A percentile compares a stretch with the other conserved stretches of the same genome.
phyloP scores from a whole-genome alignment of 2,329 filamentous ascomycete species.

The Penicillium sp. region DNA sequence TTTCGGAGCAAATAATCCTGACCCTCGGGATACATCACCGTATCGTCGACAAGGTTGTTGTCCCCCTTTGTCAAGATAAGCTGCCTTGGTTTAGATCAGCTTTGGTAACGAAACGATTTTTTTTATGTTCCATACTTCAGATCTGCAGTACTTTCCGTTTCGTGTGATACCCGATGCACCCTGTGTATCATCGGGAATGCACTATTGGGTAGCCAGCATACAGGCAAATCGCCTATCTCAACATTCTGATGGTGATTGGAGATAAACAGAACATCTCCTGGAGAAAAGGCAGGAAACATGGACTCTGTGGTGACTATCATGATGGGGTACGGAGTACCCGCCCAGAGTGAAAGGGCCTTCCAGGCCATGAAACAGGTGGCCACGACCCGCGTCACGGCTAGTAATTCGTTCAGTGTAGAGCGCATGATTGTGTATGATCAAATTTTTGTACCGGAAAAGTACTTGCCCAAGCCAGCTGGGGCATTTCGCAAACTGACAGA shows the following conservation, averaged over 20 bases:
- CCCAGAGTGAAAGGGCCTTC: conserved; percentile 6
- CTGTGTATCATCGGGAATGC: conserved; percentile 7
- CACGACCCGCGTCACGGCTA: not conserved
- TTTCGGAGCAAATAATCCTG: not conserved
- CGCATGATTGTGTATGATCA: no score
- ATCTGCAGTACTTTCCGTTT: not conserved
- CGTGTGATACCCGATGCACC: not conserved
- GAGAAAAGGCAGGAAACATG: conserved; percentile 13
- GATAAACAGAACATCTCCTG: conserved; percentile 6
- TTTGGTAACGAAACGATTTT: not conserved
- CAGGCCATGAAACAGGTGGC: conserved; percentile 7
- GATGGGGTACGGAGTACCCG: conserved; percentile 5
- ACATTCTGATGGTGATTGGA: not conserved
- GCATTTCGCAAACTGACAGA: no score
- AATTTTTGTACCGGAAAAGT: no score
- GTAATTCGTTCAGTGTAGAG: no score
- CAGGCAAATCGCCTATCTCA: conserved; percentile 3
- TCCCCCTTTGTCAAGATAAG: conserved; percentile 8
- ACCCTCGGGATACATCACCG: conserved; percentile 2
- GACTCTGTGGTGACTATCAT: conserved; percentile 16
- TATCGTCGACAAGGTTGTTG: conserved; percentile 9
- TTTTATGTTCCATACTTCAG: not conserved
- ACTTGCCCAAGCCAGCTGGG: no score
- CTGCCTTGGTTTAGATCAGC: not conserved
- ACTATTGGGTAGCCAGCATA: not conserved